Base-by-base conservation (phyloP, 352 stramenopile species). In the Phytophthora aleatoria region DNA sequence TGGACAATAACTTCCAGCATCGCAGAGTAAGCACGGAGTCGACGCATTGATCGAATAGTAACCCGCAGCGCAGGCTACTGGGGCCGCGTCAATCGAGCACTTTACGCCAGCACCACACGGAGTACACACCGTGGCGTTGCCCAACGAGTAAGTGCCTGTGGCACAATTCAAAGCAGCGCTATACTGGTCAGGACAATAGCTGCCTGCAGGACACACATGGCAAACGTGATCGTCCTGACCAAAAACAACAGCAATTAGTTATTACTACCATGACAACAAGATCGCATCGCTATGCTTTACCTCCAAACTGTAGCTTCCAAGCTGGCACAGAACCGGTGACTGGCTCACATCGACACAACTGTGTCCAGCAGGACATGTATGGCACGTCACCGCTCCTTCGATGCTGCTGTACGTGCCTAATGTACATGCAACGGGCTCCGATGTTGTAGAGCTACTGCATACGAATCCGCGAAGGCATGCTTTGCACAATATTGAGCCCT, bases 351-450 rank as follows among this genome's bases (percentile, higher is more conserved):
- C 76, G 15, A 73, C 67, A 36, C 88, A 96, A 20, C 61, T 64
- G 56, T 87, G 81, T 6, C 89, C 89, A 30, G 73, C 72, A 13
- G 76, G 68, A 50, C 87, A 96, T 7, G 58, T 44, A n/a, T 47
- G 30, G 20, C 81, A 89, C 2, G 44, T 28, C 4, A 44, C 24
- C 13, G 50, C 43, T 35, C 63, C 56, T 27, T 64, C 45, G 5
- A 57, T 33, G 24, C 65, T 76, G 51, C 47, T 74, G 45, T 72
- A 81, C 3, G 66, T 73, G 8, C 73, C 70, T 3, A 56, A 13
- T 33, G 51, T 16, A 50, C 76, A 85, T 1, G 31, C 43, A 52
- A 54, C 51, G 13, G 76, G 73, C 0, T 52, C 24, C 2, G 69
- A 49, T 13, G 61, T 69, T 15, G 69, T 61, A 42, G 64, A 45